Conservation (phyloP, 352 stramenopile genomes). For the Pythium sukuiense region DNA sequence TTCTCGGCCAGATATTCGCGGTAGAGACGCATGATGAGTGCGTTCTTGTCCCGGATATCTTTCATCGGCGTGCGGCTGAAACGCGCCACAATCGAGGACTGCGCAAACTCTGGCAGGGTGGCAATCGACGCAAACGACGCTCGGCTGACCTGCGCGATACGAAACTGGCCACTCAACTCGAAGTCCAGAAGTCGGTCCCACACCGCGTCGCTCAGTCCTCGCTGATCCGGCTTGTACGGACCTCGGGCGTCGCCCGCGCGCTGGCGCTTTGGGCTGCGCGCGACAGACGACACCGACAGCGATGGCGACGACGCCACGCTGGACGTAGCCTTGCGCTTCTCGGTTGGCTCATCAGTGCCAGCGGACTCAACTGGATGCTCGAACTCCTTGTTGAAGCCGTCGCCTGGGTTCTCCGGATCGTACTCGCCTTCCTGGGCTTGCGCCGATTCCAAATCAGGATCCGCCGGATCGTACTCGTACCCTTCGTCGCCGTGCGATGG, state of each 20-base stretch:
- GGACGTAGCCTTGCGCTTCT: conserved; percentile 21
- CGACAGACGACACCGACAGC: background rate
- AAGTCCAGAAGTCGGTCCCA: conserved; percentile 84
- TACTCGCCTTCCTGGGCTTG: conserved; percentile 25
- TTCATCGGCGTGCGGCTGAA: conserved; percentile 65
- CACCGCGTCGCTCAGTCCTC: conserved; percentile 51
- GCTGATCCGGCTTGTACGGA: conserved; percentile 18
- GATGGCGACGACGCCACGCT: conserved; percentile 9
- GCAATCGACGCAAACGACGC: conserved; percentile 65
- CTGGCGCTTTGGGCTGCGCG: conserved; percentile 20
- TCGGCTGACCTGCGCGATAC: conserved; percentile 70
- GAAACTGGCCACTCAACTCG: conserved; percentile 57
- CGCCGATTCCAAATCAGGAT: background rate
- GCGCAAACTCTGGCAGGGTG: conserved; percentile 71
- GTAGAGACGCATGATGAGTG: conserved; percentile 67
- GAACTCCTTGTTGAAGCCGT: background rate
- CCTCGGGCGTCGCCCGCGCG: background rate
- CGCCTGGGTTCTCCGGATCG: conserved; percentile 24
- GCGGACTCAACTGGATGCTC: background rate
- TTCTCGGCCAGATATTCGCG: conserved; percentile 78
- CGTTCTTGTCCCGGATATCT: conserved; percentile 77
- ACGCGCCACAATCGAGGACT: conserved; percentile 66
- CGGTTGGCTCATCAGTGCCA: background rate
- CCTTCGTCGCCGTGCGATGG: conserved; percentile 21
- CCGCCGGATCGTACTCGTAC: conserved; percentile 13